Evolutionary conservation across 176 grass and related monocot genomes (phyloP).

Genomic region (Avena atlantica): DNA sequence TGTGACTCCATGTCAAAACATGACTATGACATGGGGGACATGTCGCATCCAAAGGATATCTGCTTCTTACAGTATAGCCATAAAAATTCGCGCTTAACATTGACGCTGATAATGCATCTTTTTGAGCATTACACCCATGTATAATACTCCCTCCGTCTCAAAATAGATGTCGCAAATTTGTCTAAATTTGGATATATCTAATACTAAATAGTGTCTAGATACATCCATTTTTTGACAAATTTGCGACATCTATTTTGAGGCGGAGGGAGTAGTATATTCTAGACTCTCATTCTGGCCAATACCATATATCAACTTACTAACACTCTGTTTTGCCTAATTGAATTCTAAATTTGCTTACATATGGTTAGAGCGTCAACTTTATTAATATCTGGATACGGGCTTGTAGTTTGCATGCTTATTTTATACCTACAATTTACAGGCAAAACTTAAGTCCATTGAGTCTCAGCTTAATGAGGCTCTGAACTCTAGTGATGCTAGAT

Average conservation of each 20-base stretch:
- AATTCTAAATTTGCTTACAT: neutral
- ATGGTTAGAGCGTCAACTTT: slow-evolving; percentile 5
- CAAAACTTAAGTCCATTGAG: slow-evolving; percentile 86
- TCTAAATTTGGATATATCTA: no score
- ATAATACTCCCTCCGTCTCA: neutral
- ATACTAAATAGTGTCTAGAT: no score
- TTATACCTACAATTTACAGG: slow-evolving; percentile 57
- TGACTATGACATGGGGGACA: neutral
- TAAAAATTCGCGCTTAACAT: neutral
- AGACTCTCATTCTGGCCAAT: slow-evolving; percentile 17
- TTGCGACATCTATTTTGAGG: no score
- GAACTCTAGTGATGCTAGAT: slow-evolving; percentile 87
- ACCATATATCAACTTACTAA: slow-evolving; percentile 35
- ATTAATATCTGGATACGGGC: neutral
- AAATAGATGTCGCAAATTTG: no score
- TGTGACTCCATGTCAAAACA: neutral
- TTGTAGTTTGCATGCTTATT: slow-evolving; percentile 45
- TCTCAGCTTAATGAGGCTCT: slow-evolving; percentile 88
- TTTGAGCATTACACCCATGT: neutral
- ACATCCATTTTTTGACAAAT: no score
- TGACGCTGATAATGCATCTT: slow-evolving; percentile 22
- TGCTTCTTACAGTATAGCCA: slow-evolving; percentile 4
- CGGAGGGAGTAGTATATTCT: neutral
- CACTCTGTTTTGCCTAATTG: neutral
- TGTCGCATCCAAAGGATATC: slow-evolving; percentile 9